Base-by-base conservation (phyloP, 2,329 filamentous ascomycete genomes). In the Penicillium aurantiogriseum region DNA sequence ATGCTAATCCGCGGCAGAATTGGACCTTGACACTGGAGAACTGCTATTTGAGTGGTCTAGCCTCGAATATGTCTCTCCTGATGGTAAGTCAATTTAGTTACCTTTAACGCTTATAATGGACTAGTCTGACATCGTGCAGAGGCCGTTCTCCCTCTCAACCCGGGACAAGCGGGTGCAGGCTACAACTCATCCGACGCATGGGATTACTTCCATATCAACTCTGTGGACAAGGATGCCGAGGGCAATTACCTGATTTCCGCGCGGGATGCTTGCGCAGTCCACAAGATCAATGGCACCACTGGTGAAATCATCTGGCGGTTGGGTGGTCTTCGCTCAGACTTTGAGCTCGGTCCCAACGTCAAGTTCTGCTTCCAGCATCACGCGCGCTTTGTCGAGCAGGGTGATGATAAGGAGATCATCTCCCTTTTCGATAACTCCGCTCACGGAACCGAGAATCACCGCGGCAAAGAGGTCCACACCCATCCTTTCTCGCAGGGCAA, bases 391-490 rank as follows among this genome's bases (percentile, higher is more conserved):
- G 68, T 81, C 21, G 72, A 72, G 11, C 75, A 79, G 56, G 75
- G 80, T 47, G 69, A 69, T 4, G 74, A 78, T 2, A 76, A 81
- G 51, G 82, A 82, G 10, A 67, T 80, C 8, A 75, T 85, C 56
- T 81, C 80, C 5, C 73, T 85, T 50, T 85, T 80, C 62, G 81
- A 84, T 63, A 85, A 85, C 68, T 77, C 76, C 19, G 80, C 77
- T 8, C 77, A 83, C 57, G 78, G 68, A 5, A 67, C 64, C 4
- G 67, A 70, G 36, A 67, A 69, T 6, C 58, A 67, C n/a, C 63
- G 76, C 13, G 29, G 29, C 10, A 31, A 11, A 31, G 29, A 31
- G 29, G 10, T 31, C 29, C 29, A 31, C 10, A 31, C 29, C 29
- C 29, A 31, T 58, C 74, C 76, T 1, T 71, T 79, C 42, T 79